Base-by-base conservation (phyloP, 805 yeast genomes). In the Spathaspora arborariae region DNA sequence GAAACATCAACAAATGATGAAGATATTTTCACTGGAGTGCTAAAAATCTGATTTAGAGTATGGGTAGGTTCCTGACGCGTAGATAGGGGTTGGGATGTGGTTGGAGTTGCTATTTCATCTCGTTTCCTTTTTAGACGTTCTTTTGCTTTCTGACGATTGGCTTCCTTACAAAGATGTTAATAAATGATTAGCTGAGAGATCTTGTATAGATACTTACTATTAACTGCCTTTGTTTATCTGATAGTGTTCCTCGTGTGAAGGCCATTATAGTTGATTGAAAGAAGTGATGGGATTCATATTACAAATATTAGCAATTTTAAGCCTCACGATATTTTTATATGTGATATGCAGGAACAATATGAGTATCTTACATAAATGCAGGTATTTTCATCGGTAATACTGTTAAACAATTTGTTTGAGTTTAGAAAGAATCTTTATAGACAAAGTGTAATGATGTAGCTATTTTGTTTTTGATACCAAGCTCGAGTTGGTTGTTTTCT, bases 81-180 rank as follows among this genome's bases (percentile, higher is more conserved):
- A 33, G 38, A 41, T 4, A 47, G 40, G 10, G 45, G 40, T 15
- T 22, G 35, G n/a, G 50, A 22, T 30, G 35, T 4, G 3, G 40
- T 22, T 18, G 42, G 9, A 15, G 18, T 15, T 15, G 42, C 26
- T 18, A 19, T 39, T 2, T 21, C 41, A 39, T 20, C 37, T 35
- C 26, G 34, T 30, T 20, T 34, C 30, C 41, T 40, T 51, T 76
- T 70, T 30, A 85, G 69, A 47, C 84, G 64, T 46, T 81, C 86
- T 7, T 83, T 55, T 0, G 90, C 89, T 45, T 72, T 72, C 39
- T 74, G 71, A 51, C 94, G 69, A 58, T 84, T 85, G 22, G 78
- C 82, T 42, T 81, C 87, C 87, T 81, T 42, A 11, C 10, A 39
- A 36, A 33, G 13, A 42, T 44, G 45, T 15, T 39, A 42, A 39